Evolutionary conservation across 192 early-diverging fungal species (phyloP), one percentile per base, ranked within the genome.

Genomic region (Coemansia sp.): DNA sequence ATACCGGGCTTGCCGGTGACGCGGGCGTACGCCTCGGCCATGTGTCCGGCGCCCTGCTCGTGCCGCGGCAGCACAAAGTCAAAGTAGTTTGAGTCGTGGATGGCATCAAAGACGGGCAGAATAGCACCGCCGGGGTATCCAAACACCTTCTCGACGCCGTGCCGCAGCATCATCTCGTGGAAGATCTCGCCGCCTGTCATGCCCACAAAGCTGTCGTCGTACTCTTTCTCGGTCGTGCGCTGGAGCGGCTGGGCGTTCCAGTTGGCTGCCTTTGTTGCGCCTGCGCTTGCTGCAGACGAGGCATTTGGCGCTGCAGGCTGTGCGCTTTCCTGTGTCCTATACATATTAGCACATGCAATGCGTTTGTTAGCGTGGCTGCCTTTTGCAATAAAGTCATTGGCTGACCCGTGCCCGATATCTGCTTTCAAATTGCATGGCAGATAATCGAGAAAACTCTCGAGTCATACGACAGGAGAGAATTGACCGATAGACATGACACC

Each of bases 111-210:
- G 7, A 98, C 95, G 7, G 97, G 97, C 66, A 98, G 85, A 74
- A 98, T 98, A 6, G 97, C 97, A 42, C 97, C 95, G 59, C 95
- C 97, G 20, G 97, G 97, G 72, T 98, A 98, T 14, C 97, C 97
- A 86, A 98, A 98, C 44, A 98, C 83, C 59, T 92, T 90, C 71
- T 95, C 89, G 31, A 98, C 97, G 54, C 84, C 86, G 52, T 96
- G 93, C 42, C 93, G 84, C 57, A 95, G 78, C 94, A 98, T 95
- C 97, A 97, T 97, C 71, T 97, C 93, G 83, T 98, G 97, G 71
- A 98, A 96, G 74, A 98, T 97, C 78, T 97, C 88, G 47, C 97
- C 97, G 56, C 97, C 97, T 22, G 94, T 92, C 87, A 94, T 90
- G 28, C 97, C 97, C 5, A 98, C 88, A 79, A 97, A 94, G 31